These are phyloP conservation scores for Xylogone sp. DNA, from an alignment of 2,329 filamentous ascomycete species.

Conservation along the genomic window DNA sequence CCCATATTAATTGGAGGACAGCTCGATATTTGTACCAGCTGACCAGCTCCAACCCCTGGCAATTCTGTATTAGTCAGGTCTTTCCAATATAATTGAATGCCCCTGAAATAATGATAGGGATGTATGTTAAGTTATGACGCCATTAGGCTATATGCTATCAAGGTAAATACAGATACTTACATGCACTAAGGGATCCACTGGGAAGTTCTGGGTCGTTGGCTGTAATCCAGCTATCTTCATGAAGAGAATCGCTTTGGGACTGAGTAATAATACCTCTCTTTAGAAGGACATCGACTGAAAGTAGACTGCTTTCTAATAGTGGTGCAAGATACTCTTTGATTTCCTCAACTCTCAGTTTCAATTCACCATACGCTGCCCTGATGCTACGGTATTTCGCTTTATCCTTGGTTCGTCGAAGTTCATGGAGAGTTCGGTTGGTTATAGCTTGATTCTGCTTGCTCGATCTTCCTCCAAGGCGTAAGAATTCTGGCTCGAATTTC, in stretches of 20 bases:
- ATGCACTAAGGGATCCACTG: background rate
- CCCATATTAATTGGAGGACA: constrained; percentile 20
- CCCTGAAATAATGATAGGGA: too few species aligned
- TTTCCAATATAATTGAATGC: too few species aligned
- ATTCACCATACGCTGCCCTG: background rate
- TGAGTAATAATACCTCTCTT: constrained; percentile 55
- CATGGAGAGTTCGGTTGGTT: constrained; percentile 61
- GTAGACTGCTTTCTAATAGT: constrained; percentile 39
- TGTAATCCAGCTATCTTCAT: constrained; percentile 35
- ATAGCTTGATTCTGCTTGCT: constrained; percentile 52
- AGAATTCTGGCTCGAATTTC: constrained; percentile 56
- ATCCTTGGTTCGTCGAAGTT: constrained; percentile 44
- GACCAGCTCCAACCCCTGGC: constrained; percentile 18
- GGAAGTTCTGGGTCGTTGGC: constrained; percentile 7
- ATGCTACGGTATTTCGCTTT: constrained; percentile 13
- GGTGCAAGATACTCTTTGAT: constrained; percentile 10
- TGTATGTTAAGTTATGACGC: background rate
- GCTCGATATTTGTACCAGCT: constrained; percentile 17
- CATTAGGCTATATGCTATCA: background rate
- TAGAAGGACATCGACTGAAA: constrained; percentile 52
- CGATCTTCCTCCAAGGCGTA: constrained; percentile 45
- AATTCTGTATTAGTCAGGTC: constrained; percentile 1
- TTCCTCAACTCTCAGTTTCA: background rate
- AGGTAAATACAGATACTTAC: background rate
- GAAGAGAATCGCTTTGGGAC: constrained; percentile 60